Evolutionary conservation across 2,329 filamentous ascomycete genomes (phyloP).

Genomic region (Nemania diffusa): DNA sequence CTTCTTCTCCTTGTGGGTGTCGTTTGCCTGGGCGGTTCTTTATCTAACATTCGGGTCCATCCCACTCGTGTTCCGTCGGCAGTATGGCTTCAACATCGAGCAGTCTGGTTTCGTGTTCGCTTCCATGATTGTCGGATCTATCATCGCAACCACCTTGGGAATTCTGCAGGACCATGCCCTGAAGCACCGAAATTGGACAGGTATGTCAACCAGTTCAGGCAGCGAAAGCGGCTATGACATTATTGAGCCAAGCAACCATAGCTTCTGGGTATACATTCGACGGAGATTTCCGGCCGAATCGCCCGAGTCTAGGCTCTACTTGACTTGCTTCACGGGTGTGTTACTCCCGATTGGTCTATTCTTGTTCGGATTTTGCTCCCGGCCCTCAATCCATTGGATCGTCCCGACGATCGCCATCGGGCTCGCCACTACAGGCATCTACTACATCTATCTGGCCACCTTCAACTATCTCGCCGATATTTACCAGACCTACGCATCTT

Average conservation of each 20-base stretch:
- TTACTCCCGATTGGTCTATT: slow-evolving; percentile 84
- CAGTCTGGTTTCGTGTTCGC: slow-evolving; percentile 78
- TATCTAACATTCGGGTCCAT: slow-evolving; percentile 87
- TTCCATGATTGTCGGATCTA: slow-evolving; percentile 74
- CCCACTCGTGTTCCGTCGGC: slow-evolving; percentile 77
- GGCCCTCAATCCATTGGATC: slow-evolving; percentile 73
- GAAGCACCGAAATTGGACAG: slow-evolving; percentile 55
- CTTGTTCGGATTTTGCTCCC: slow-evolving; percentile 80
- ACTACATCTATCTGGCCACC: slow-evolving; percentile 84
- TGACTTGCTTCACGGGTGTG: slow-evolving; percentile 78
- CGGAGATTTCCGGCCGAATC: slow-evolving; percentile 60
- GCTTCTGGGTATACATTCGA: slow-evolving; percentile 59
- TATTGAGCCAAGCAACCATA: slow-evolving; percentile 39
- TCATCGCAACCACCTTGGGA: slow-evolving; percentile 73
- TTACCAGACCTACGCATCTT: slow-evolving; percentile 86
- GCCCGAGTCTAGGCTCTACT: slow-evolving; percentile 85
- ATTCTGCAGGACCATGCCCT: slow-evolving; percentile 78
- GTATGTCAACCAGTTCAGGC: slow-evolving; percentile 46
- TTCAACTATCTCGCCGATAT: slow-evolving; percentile 95
- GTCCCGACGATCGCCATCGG: slow-evolving; percentile 75
- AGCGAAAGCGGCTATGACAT: slow-evolving; percentile 39
- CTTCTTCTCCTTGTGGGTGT: slow-evolving; percentile 89
- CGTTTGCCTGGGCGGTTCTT: slow-evolving; percentile 89
- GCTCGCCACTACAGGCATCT: slow-evolving; percentile 85
- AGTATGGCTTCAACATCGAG: slow-evolving; percentile 74